Percentiles rank a stretch among this genome's conserved stretches.
Evolutionary conservation across 805 yeast genomes (phyloP).

Genomic region (Myxozyma lipomycoides): DNA sequence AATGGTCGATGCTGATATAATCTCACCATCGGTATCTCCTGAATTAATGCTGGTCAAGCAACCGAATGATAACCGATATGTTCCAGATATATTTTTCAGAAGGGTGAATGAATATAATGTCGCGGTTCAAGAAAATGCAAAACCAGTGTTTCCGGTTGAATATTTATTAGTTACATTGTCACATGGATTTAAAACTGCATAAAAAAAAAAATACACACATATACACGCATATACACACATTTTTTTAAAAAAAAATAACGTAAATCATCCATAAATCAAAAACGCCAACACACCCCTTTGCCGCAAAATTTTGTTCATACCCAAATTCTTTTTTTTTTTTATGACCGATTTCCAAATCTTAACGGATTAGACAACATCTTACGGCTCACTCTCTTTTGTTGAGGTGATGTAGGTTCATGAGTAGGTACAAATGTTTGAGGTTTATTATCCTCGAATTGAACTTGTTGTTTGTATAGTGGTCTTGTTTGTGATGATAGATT

Average conservation of each 20-base stretch:
- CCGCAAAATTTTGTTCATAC: background rate
- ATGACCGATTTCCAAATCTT: background rate
- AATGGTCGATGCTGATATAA: constrained; percentile 76
- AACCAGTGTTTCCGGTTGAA: constrained; percentile 91
- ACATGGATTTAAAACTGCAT: constrained; percentile 60
- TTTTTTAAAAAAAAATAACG: background rate
- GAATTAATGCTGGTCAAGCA: constrained; percentile 76
- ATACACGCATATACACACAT: background rate
- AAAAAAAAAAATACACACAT: background rate
- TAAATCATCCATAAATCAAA: background rate
- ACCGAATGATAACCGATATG: constrained; percentile 70
- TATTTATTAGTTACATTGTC: constrained; percentile 79
- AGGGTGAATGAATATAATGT: constrained; percentile 82
- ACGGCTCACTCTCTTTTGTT: background rate
- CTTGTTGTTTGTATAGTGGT: constrained; percentile 3
- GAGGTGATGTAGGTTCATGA: background rate
- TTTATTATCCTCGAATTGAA: background rate
- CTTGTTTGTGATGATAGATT: background rate
- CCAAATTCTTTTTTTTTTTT: background rate
- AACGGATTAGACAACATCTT: background rate
- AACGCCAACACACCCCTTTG: no score
- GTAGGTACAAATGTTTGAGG: background rate
- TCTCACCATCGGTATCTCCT: constrained; percentile 87
- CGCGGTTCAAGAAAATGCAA: constrained; percentile 81
- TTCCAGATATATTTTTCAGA: constrained; percentile 88